A percentile compares a stretch with the other conserved stretches of the same genome.
Conservation (phyloP, 495 filamentous ascomycete species). For the Talaromyces stipitatus region DNA sequence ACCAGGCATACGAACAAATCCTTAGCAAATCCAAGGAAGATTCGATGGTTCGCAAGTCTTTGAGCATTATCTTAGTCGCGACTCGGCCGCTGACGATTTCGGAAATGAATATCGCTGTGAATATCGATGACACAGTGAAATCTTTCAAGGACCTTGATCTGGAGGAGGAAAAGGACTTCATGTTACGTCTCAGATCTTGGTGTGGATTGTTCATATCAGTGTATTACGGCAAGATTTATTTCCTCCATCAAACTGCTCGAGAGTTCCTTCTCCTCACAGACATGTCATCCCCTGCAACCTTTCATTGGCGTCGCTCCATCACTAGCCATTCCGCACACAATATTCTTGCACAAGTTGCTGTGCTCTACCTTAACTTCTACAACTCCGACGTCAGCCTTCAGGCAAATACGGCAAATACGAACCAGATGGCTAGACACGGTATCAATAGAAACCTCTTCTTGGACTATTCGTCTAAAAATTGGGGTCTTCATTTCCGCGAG, state of each 20-base stretch:
- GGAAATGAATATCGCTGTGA: constrained; percentile 31
- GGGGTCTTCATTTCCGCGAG: constrained; percentile 21
- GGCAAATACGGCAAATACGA: no score
- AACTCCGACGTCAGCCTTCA: not conserved
- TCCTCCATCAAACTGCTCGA: constrained; percentile 37
- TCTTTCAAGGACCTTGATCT: constrained; percentile 12
- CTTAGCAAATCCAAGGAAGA: constrained; percentile 18
- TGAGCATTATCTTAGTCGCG: constrained; percentile 34
- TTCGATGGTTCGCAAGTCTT: constrained; percentile 14
- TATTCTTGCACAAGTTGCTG: not conserved
- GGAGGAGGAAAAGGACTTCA: constrained; percentile 15
- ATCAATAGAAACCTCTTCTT: no score
- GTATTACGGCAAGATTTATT: constrained; percentile 24
- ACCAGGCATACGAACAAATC: constrained; percentile 37
- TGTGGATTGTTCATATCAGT: constrained; percentile 36
- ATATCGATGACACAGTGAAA: constrained; percentile 15
- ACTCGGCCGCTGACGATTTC: constrained; percentile 24
- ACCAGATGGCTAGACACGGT: no score
- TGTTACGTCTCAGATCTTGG: constrained; percentile 15
- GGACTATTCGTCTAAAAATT: constrained; percentile 23
- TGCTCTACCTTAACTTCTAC: not conserved
- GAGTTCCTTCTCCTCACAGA: constrained; percentile 24
- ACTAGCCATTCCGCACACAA: constrained; percentile 14
- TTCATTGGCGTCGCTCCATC: not conserved
- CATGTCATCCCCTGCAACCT: not conserved